Percentiles rank a stretch among this genome's conserved stretches.
Evolutionary conservation across 1,284 basidiomycete genomes (phyloP).

Genomic region (Thecaphora frezii): DNA sequence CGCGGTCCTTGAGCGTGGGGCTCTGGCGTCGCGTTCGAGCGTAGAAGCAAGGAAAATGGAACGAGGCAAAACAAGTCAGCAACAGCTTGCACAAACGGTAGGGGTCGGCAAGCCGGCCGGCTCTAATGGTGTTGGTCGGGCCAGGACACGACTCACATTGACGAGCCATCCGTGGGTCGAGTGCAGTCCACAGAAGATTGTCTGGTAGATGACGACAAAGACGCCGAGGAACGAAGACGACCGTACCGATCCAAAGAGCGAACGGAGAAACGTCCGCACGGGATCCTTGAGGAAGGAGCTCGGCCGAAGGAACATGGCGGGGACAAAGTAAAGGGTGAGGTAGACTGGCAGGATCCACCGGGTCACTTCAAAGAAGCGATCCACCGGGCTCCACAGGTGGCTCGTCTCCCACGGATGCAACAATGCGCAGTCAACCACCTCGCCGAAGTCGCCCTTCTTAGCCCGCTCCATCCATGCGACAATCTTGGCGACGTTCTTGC

Average conservation of each 20-base stretch:
- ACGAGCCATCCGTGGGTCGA: conserved; percentile 63
- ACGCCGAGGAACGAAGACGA: conserved; percentile 85
- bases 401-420: conserved; percentile 78
- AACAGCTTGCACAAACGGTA: no score
- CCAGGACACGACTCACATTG: conserved; percentile 34
- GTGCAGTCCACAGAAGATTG: conserved; percentile 74
- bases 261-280: conserved; percentile 59
- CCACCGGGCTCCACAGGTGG: conserved; percentile 70
- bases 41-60: background rate
- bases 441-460: conserved; percentile 25
- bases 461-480: conserved; percentile 44
- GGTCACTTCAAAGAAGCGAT: conserved; percentile 79
- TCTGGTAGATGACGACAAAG: conserved; percentile 87
- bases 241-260: conserved; percentile 73
- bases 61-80: no score
- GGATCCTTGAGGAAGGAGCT: conserved; percentile 51
- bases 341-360: conserved; percentile 78
- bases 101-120: conserved; percentile 1
- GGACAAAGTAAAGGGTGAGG: conserved; percentile 85
- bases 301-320: conserved; percentile 61
- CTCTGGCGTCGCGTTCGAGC: conserved; percentile 1
- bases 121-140: no score
- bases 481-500: conserved; percentile 40
- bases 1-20: conserved; percentile 9
- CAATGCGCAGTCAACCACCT: conserved; percentile 53